Base-by-base conservation (phyloP, 495 filamentous ascomycete species). In the Talaromyces adpressus region DNA sequence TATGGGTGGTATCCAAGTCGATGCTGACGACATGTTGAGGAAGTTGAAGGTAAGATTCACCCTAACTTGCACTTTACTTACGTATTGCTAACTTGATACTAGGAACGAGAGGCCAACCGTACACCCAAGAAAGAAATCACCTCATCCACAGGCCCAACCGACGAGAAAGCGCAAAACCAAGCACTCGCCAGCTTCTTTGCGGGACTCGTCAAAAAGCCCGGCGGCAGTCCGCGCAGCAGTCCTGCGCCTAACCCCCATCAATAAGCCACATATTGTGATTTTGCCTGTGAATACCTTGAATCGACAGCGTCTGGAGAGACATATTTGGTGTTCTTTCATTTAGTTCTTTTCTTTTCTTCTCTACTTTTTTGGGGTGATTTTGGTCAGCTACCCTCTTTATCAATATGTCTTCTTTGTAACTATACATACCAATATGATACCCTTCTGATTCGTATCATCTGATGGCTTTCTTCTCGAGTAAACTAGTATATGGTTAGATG, bases 1-100 rank as follows among this genome's bases (percentile, higher is more conserved):
- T 70, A 91, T 97, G 83, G 93, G 93, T 22, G 93, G 93, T 62
- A 97, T 98, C 62, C 93, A 97, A 70, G 91, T 97, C 8, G 92
- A 98, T 75, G 92, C 92, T 8, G 93, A 98, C 69, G 94, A 96
- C 65, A 94, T 96, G 89, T 74, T 97, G 57, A 89, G 92, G 71
- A 85, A 90, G 70, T 80, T 97, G 53, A 91, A 91, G 84, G 92
- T 94, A 77, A n/a, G n/a, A n/a, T n/a, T n/a, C n/a, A 23, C 4
- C 6, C 52, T 2, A 23, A 47, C 18, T 45, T 27, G 41, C 53
- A 29, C 4, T 20, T 12, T 27, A 36, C 27, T 45, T n/a, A 45
- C 56, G 39, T 22, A 66, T 45, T 34, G 23, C 59, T 66, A 63
- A 62, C 64, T 68, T 67, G 66, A 45, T n/a, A 52, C 60, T 63